Base-by-base conservation (phyloP, 2,329 filamentous ascomycete genomes). In the Fusarium euwallaceae region DNA sequence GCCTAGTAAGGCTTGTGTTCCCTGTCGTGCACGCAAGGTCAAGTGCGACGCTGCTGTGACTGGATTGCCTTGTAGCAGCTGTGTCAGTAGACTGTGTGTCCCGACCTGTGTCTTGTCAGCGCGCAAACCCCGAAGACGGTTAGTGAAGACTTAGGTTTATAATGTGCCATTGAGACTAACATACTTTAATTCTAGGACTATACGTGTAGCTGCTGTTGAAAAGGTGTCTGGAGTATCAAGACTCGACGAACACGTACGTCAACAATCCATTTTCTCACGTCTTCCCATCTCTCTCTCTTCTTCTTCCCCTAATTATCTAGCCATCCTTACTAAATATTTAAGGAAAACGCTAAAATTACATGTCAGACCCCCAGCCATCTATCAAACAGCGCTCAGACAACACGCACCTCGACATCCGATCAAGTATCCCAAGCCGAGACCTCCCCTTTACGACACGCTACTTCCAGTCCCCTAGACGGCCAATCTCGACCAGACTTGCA, bases 1-100 rank as follows among this genome's bases (percentile, higher is more conserved):
- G 11, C 71, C 66, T 1, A 76, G 67, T 53, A 76, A 76, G 27
- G 70, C 75, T 0, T 76, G 75, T 11, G 61, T 67, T 7, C 74
- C 74, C 2, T 76, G 75, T 24, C 67, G 70, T 27, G 27, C 62
- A 7, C 75, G 75, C 32, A 76, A 76, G 51, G 61, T 73, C 12
- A 76, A 76, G 29, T 76, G 75, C 12, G 69, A 76, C 53, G 75
- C 75, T 20, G 48, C 72, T 4, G 55, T 56, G 0, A 53, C 58
- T 9, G 75, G 75, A 0, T 16, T 73, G 6, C 75, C 75, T 11
- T 76, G 75, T 2, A 65, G 70, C 29, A 67, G 63, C 41, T 76
- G 75, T 24, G 53, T 65, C 6, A 67, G 65, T n/a, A 69, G 70
- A 27, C 64, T 69, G 6, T 69, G 63, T 8, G 24, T 34, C 0